Evolutionary conservation across 139 green algal species (phyloP), one percentile per base, ranked within the genome.

Genomic region (Tetraselmis chui): DNA sequence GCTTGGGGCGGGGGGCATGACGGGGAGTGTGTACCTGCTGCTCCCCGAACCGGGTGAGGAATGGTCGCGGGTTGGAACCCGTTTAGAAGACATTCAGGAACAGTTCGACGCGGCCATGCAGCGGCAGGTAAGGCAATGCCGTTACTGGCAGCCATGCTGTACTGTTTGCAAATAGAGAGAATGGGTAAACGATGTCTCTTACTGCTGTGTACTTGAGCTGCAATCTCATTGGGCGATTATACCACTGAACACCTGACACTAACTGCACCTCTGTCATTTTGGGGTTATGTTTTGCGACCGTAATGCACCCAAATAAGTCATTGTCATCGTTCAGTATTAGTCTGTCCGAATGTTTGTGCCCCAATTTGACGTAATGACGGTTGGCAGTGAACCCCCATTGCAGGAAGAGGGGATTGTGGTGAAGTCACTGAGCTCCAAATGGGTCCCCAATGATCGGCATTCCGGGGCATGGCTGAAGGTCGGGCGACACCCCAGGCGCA

Each of bases 351-450:
- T 29, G 27, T 82, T 27, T 24, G 25, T 82, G 24, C 59, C 29
- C 81, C 81, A 25, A 26, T 27, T 31, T 26, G 25, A 79, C 26
- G 23, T 24, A 24, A 31, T 23, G 76, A 29, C 27, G 24, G 26
- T 32, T 26, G 26, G 24, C 24, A n/a, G 24, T 28, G 76, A 23
- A 28, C 24, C 23, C 76, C 23, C 76, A 32, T 82, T 2, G n/a
- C 78, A 91, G 86, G 92, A 98, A 75, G 94, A 98, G 87, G 94
- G 94, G 1, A 87, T 98, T 25, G 79, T 98, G 31, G 76, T 97
- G 30, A 98, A 98, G 88, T 78, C 85, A 2, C 82, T 96, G 25
- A 83, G 89, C 31, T 91, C 87, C 0, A 77, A 81, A 25, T 98
- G 94, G 94, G 78, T 80, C n/a, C 79, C 87, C 18, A 92, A 94